Evolutionary conservation across 257 asterid species (phyloP).

Genomic region (Solanum chilense): DNA sequence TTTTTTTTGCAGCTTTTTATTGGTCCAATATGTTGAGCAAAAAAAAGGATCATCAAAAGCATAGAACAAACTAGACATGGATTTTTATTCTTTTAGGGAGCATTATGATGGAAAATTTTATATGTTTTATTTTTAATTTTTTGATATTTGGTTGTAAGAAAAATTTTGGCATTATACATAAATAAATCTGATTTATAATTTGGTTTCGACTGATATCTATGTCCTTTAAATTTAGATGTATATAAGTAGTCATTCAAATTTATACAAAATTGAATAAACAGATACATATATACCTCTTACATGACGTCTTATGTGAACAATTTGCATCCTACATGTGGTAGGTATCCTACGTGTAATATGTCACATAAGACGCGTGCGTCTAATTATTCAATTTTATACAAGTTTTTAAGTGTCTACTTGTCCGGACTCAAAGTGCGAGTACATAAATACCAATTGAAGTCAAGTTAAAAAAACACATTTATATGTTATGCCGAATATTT

Average conservation of each 20-base stretch:
- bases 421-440: not conserved
- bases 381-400: too few species aligned
- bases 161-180: not conserved
- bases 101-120: not conserved
- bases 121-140: not conserved
- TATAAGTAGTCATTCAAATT: too few species aligned
- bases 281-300: too few species aligned
- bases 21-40: not conserved
- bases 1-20: not conserved
- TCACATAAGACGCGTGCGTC: not conserved
- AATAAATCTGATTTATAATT: too few species aligned
- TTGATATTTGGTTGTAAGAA: not conserved
- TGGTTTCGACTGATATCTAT: too few species aligned
- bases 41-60: not conserved
- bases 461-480: too few species aligned
- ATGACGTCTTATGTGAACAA: too few species aligned
- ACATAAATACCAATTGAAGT: too few species aligned
- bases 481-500: too few species aligned
- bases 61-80: not conserved
- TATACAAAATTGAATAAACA: too few species aligned
- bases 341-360: not conserved
- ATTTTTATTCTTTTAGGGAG: not conserved
- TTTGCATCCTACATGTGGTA: not conserved
- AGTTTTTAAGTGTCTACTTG: too few species aligned
- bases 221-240: too few species aligned